Evolutionary conservation across 2,329 filamentous ascomycete species (phyloP), one percentile per base, ranked within the genome.

Genomic region (Acephala macrosclerotiorum): DNA sequence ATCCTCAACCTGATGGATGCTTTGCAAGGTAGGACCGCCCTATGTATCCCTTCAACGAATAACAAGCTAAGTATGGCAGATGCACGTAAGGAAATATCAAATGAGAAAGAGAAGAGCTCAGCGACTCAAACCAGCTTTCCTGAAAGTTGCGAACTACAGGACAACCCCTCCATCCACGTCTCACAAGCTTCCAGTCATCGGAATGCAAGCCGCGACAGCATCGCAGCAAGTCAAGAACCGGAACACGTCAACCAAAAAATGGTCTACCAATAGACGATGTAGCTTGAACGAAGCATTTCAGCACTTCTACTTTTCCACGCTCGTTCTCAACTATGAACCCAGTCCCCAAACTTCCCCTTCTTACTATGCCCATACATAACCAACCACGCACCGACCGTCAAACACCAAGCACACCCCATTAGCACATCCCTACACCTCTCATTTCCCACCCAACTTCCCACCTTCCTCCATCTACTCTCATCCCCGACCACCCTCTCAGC

Each of bases 1-100:
- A 47, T 63, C 14, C 49, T 69, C 12, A 63, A 65, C 47, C 36
- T 66, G 12, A 40, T 69, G 20, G 66, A 69, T 58, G 59, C 62
- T 9, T 25, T 62, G 14, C 60, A 69, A 18, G 59, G 67, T 69
- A 42, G 56, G 61, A 20, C n/a, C n/a, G n/a, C n/a, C n/a, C n/a
- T n/a, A n/a, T n/a, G n/a, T n/a, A n/a, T n/a, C n/a, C n/a, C n/a
- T n/a, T n/a, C n/a, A n/a, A n/a, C n/a, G n/a, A n/a, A n/a, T n/a
- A n/a, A n/a, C 12, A 12, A 3, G 45, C 12, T 49, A 11, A 49
- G 11, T 3, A 25, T 49, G 22, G 38, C 18, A 49, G 45, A 49
- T 49, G 45, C 45, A 2, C 45, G 20, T 22, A 49, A 49, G 20
- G 45, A 49, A 12, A 42, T 6, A 12, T n/a, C 38, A n/a, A 14